Base-by-base conservation (phyloP, 2,329 filamentous ascomycete species). In the Ophiocordyceps polyrhachis-furcata region DNA sequence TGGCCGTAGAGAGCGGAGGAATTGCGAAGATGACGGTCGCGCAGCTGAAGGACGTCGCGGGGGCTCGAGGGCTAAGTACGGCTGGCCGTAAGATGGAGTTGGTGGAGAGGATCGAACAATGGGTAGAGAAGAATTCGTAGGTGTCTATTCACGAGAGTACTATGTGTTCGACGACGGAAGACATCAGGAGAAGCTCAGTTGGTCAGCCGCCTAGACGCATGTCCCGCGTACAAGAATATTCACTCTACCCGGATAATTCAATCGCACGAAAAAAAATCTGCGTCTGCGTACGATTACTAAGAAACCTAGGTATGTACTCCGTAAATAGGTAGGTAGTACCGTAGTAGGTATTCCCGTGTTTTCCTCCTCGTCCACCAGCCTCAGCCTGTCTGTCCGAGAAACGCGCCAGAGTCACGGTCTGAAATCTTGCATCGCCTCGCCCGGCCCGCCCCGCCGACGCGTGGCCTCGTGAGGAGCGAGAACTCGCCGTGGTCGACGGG, bases 11-110 rank as follows among this genome's bases (percentile, higher is more conserved):
- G 15, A 61, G 64, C 13, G 70, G 65, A 2, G 65, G 61, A 9
- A 58, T 77, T 43, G 52, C 60, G n/a, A 73, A 72, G 54, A 65
- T 75, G 63, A 71, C 71, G 4, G 70, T 77, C 9, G 64, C 61
- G 0, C 68, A 71, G 44, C 57, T 78, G 31, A 73, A 66, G 48
- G 66, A 69, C 20, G 55, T 73, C 7, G 59, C 75, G 32, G 60
- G 55, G 0, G 61, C 60, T 25, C 69, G 67, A 46, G 70, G 69
- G 0, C 51, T 75, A 35, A 69, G 66, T 29, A 64, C 65, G 0
- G 55, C 63, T 8, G 74, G 74, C 0, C 64, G 65, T 52, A 78
- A 78, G 58, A 64, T 65, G 2, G 70, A 73, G 2, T 53, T 78
- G 42, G 52, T 76, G 5, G 73, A 76, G 49, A 66, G 68, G 48